Conservation (phyloP, 78 protist species). For the Dictyostelium capitatum region DNA sequence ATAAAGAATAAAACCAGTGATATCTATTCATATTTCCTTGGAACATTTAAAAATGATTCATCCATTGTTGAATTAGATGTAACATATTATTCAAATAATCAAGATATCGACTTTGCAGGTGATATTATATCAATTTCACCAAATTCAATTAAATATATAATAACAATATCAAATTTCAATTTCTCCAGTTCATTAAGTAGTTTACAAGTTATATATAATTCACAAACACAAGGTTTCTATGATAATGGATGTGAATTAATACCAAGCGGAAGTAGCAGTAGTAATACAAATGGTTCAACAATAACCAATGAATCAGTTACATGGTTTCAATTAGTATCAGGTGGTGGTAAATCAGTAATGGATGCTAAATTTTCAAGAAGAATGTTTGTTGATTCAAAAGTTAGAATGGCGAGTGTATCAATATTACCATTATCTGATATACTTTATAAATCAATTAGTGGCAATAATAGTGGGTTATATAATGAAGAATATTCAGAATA, state of each 20-base stretch:
- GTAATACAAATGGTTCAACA: not conserved
- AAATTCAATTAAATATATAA: conserved; percentile 36
- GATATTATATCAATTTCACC: not conserved
- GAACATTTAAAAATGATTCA: conserved; percentile 7
- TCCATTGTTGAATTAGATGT: not conserved
- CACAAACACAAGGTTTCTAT: conserved; percentile 7
- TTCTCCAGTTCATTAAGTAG: not conserved
- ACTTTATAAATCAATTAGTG: conserved; percentile 2
- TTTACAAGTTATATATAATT: conserved; percentile 31
- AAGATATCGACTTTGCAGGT: conserved; percentile 11
- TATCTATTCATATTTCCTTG: not conserved
- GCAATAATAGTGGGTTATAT: too few relatives aligned
- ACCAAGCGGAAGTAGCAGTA: too few relatives aligned
- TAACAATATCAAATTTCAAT: conserved; percentile 5
- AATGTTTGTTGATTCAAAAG: conserved; percentile 40
- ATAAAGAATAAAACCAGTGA: not conserved
- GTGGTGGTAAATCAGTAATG: conserved; percentile 22
- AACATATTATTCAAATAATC: not conserved
- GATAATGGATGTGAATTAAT: not conserved
- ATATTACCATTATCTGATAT: not conserved
- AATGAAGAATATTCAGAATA: not conserved
- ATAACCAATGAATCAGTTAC: not conserved
- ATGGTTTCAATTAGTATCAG: conserved; percentile 38
- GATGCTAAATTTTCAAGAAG: conserved; percentile 43
- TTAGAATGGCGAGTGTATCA: not conserved